These are phyloP conservation scores for Nothomitra cinnamomea DNA, from an alignment of 2,329 filamentous ascomycete genomes.

Conservation along the genomic window DNA sequence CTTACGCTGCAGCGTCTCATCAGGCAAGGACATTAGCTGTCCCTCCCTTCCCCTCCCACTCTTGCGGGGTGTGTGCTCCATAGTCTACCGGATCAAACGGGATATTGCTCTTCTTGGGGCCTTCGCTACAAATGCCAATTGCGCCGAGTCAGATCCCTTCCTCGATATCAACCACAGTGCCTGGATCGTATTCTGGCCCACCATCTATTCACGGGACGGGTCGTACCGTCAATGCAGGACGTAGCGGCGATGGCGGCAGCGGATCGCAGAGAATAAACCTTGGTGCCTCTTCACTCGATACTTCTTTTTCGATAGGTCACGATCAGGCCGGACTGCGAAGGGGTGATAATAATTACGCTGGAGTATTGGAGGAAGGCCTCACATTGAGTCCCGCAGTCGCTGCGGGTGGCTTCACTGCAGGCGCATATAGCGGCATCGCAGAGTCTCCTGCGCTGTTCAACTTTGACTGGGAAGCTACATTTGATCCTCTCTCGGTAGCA, in stretches of 20 bases:
- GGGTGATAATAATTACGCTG: neutral
- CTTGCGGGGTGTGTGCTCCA: neutral
- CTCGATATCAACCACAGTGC: neutral
- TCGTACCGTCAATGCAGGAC: neutral
- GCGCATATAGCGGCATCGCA: neutral
- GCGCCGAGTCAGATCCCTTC: conserved; percentile 1
- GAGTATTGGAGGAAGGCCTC: neutral
- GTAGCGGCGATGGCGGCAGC: neutral
- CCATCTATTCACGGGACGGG: neutral
- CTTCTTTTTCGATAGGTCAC: neutral
- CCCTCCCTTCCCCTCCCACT: neutral
- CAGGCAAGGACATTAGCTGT: too few species aligned
- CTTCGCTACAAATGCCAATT: conserved; percentile 3
- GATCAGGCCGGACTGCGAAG: neutral
- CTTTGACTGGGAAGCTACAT: conserved; percentile 23
- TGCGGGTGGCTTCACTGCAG: neutral
- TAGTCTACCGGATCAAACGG: neutral
- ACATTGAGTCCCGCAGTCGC: neutral
- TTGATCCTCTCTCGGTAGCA: conserved; percentile 19
- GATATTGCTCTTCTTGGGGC: neutral
- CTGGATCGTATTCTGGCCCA: neutral
- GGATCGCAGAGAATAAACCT: conserved; percentile 1
- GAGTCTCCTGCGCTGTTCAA: conserved; percentile 1
- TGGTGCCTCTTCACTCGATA: neutral
- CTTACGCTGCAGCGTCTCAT: too few species aligned